These are phyloP conservation scores for Themeda triandra DNA, from an alignment of 176 grass and related monocot genomes.

Conservation along the genomic window DNA sequence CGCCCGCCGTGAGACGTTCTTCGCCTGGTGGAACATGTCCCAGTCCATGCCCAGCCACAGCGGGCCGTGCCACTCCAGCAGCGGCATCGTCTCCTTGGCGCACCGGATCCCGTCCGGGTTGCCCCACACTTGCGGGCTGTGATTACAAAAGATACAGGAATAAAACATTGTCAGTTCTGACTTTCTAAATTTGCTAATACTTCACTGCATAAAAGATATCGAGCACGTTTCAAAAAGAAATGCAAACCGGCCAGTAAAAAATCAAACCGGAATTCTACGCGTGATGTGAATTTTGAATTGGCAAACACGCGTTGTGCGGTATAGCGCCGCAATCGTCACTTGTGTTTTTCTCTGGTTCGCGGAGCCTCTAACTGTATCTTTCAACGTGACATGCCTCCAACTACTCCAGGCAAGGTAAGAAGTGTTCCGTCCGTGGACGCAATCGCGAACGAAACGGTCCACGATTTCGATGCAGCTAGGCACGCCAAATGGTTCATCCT, in stretches of 20 bases:
- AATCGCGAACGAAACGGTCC: neutral
- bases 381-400: conserved; percentile 28
- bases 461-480: neutral
- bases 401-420: neutral
- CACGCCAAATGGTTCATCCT: neutral
- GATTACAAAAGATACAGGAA: neutral
- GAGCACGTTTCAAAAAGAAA: neutral
- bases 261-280: neutral
- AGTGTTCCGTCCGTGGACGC: conserved; percentile 2
- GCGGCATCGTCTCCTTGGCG: conserved; percentile 75
- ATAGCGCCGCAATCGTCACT: neutral
- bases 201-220: neutral
- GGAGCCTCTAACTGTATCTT: neutral
- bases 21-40: conserved; percentile 69
- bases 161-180: neutral
- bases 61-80: conserved; percentile 42
- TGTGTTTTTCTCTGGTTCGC: conserved; percentile 1
- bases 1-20: conserved; percentile 23
- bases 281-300: no score
- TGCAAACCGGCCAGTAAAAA: neutral
- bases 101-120: conserved; percentile 67
- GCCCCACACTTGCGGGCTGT: conserved; percentile 71
- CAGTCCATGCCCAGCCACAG: conserved; percentile 73
- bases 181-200: no score
- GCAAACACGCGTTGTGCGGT: no score